Conservation (phyloP, 495 filamentous ascomycete species). For the Podospora pseudocomata region DNA sequence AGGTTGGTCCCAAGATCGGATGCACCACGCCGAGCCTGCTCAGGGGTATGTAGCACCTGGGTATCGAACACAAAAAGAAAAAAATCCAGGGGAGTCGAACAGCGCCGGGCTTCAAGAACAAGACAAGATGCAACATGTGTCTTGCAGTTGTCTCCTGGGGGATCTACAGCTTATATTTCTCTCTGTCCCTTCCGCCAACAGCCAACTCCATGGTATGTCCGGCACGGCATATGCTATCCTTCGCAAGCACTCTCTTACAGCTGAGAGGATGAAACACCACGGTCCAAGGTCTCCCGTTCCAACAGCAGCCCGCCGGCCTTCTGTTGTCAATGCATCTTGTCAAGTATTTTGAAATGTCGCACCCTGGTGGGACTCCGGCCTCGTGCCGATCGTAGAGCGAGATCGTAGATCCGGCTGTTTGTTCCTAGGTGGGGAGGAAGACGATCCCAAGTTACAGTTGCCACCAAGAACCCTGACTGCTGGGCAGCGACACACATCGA, state of each 20-base stretch:
- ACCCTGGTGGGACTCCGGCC: background rate
- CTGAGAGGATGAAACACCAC: slow-evolving; percentile 7
- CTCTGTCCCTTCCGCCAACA: background rate
- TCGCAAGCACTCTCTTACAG: background rate
- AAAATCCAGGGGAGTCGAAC: slow-evolving; percentile 1
- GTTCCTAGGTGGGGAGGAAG: background rate
- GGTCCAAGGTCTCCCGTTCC: background rate
- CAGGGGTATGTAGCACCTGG: background rate
- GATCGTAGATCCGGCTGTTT: background rate
- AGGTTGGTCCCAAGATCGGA: background rate
- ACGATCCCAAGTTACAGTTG: background rate
- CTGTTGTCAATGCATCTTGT: slow-evolving; percentile 4
- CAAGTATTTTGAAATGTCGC: background rate
- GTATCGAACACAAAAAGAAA: background rate
- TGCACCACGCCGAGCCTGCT: background rate
- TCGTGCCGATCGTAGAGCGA: slow-evolving; percentile 1
- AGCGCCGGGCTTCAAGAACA: background rate
- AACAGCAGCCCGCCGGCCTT: background rate
- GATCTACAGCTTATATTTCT: background rate
- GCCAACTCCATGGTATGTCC: background rate
- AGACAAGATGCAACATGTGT: background rate
- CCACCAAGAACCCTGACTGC: background rate
- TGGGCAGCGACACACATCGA: background rate
- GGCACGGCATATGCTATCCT: background rate
- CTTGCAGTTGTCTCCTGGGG: background rate